Conservation (phyloP, 352 stramenopile species). For the Plasmopara halstedii region DNA sequence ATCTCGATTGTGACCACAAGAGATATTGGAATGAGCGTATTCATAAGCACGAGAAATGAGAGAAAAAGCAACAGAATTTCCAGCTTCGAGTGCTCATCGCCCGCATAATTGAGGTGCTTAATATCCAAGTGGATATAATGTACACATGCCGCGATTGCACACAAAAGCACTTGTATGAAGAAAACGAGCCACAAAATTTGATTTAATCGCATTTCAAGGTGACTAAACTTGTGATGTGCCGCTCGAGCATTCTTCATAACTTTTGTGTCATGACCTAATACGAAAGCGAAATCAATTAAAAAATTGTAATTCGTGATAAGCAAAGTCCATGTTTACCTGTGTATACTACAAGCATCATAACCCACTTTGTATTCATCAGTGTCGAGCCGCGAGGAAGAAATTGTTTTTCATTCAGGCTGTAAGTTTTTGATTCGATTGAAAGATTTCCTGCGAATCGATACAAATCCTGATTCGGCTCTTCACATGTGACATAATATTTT, state of each 20-base stretch:
- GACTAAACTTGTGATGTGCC: conserved; percentile 78
- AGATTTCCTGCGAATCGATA: conserved; percentile 75
- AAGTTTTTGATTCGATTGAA: conserved; percentile 45
- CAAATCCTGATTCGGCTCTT: conserved; percentile 67
- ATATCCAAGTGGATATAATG: conserved; percentile 21
- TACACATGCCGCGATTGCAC: conserved; percentile 36
- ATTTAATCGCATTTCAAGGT: conserved; percentile 76
- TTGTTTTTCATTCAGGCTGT: conserved; percentile 68
- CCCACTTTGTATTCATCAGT: conserved; percentile 79
- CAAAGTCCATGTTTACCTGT: conserved; percentile 23
- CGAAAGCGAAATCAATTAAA: too few relatives aligned
- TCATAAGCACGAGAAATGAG: conserved; percentile 87
- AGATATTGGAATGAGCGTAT: conserved; percentile 90
- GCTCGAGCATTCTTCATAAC: conserved; percentile 84
- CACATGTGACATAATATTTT: conserved; percentile 66
- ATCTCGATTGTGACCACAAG: conserved; percentile 86
- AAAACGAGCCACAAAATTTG: conserved; percentile 73
- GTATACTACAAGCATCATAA: conserved; percentile 64
- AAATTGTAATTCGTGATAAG: background rate
- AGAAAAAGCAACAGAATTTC: conserved; percentile 71
- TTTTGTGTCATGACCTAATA: conserved; percentile 84
- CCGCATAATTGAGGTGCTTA: background rate
- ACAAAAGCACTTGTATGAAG: conserved; percentile 59
- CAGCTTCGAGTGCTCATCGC: background rate
- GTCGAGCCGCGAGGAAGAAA: conserved; percentile 64